Conservation (phyloP, 2,329 filamentous ascomycete genomes). For the Fusarium verticillioides region DNA sequence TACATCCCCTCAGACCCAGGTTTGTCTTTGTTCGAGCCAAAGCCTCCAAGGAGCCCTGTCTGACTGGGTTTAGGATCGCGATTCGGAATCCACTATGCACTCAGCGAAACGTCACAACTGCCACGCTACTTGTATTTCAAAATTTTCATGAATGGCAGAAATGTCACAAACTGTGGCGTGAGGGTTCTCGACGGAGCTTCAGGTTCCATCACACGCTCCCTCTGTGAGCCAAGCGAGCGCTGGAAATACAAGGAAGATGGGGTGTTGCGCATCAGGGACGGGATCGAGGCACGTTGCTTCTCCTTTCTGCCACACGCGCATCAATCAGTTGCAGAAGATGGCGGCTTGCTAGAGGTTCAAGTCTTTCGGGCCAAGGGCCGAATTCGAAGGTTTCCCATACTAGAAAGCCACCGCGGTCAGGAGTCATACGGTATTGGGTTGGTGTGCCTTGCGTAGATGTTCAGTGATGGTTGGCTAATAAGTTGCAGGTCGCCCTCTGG, state of each 20-base stretch:
- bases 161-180: slow-evolving; percentile 64
- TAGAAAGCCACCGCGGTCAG: slow-evolving; percentile 59
- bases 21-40: slow-evolving; percentile 39
- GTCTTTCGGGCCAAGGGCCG: slow-evolving; percentile 64
- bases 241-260: slow-evolving; percentile 55
- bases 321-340: slow-evolving; percentile 60
- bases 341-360: slow-evolving; percentile 65
- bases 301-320: slow-evolving; percentile 56
- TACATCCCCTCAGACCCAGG: slow-evolving; percentile 67
- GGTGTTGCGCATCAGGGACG: slow-evolving; percentile 48
- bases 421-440: slow-evolving; percentile 65
- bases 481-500: slow-evolving; percentile 60
- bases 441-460: slow-evolving; percentile 38
- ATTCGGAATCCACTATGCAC: slow-evolving; percentile 63
- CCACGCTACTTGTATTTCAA: slow-evolving; percentile 64
- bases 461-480: slow-evolving; percentile 7
- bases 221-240: slow-evolving; percentile 60
- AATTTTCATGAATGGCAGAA: slow-evolving; percentile 64
- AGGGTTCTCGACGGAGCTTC: slow-evolving; percentile 49
- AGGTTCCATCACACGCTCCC: slow-evolving; percentile 57
- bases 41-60: neutral
- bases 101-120: slow-evolving; percentile 50
- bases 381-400: slow-evolving; percentile 54
- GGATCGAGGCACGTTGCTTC: slow-evolving; percentile 63
- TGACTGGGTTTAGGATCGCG: slow-evolving; percentile 54